phyloP scores from a whole-genome alignment of 2,329 filamentous ascomycete genomes.

The Cryphonectria japonica region DNA sequence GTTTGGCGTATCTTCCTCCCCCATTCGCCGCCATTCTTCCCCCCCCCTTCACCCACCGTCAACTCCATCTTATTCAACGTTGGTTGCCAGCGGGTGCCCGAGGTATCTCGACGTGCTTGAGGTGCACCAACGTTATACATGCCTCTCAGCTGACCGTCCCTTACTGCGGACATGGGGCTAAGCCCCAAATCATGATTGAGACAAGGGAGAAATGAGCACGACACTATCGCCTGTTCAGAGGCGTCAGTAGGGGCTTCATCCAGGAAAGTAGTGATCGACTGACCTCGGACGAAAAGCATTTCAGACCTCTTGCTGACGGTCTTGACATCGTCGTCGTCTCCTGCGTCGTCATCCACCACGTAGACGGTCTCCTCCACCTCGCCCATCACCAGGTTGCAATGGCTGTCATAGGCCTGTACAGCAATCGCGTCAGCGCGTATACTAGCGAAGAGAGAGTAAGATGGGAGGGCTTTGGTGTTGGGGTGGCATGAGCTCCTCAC shows the following conservation, averaged over 20 bases:
- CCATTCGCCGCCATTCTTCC: too few species aligned
- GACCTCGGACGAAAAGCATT: slow-evolving; percentile 98
- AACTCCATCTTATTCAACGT: not conserved
- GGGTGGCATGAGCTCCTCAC: slow-evolving; percentile 52
- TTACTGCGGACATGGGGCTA: not conserved
- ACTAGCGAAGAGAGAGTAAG: not conserved
- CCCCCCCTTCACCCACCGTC: not conserved
- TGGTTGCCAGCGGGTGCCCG: not conserved
- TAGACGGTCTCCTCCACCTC: slow-evolving; percentile 99
- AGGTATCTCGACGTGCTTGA: not conserved
- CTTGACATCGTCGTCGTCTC: slow-evolving; percentile 79
- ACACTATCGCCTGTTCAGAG: slow-evolving; percentile 36
- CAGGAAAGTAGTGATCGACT: slow-evolving; percentile 35
- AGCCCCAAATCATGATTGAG: slow-evolving; percentile 28
- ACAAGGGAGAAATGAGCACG: slow-evolving; percentile 37
- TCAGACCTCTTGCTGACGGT: slow-evolving; percentile 96
- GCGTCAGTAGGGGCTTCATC: not conserved
- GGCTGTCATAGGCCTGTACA: slow-evolving; percentile 89
- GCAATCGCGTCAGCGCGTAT: slow-evolving; percentile 13
- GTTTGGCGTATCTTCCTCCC: not conserved
- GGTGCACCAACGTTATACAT: not conserved
- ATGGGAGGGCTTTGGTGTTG: not conserved
- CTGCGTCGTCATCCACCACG: slow-evolving; percentile 84
- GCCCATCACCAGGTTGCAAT: slow-evolving; percentile 95
- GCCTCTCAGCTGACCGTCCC: not conserved